These are phyloP conservation scores for Uncinocarpus reesii DNA, from an alignment of 2,329 filamentous ascomycete species.

Conservation along the genomic window DNA sequence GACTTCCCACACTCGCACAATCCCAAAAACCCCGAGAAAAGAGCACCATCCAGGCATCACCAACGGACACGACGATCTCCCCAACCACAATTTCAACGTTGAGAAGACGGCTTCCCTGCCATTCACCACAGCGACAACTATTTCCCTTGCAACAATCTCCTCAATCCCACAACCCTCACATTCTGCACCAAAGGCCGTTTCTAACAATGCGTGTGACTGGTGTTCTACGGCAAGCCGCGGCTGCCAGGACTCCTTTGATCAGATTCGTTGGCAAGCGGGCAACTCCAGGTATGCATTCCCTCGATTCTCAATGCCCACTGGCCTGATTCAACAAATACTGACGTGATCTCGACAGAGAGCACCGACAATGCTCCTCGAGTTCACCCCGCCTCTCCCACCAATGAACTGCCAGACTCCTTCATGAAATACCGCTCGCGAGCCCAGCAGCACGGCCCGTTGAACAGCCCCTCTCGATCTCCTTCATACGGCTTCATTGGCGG, in stretches of 20 bases:
- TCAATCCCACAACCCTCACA: conserved; percentile 8
- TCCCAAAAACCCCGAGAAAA: not conserved
- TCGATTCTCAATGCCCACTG: not conserved
- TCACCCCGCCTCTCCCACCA: conserved; percentile 49
- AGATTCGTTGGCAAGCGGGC: conserved; percentile 42
- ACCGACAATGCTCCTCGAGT: conserved; percentile 47
- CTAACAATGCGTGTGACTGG: conserved; percentile 35
- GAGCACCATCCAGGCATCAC: too few species aligned
- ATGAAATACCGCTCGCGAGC: conserved; percentile 53
- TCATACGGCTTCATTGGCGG: conserved; percentile 43
- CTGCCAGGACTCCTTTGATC: conserved; percentile 39
- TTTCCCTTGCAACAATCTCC: not conserved
- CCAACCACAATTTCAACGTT: conserved; percentile 6
- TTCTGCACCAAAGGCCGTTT: not conserved
- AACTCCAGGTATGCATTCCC: conserved; percentile 32
- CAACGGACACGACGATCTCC: not conserved
- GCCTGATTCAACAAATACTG: not conserved
- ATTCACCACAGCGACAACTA: not conserved
- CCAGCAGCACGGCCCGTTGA: conserved; percentile 54
- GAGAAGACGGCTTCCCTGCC: not conserved
- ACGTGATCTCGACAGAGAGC: conserved; percentile 25
- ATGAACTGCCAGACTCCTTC: conserved; percentile 51
- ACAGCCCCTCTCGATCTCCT: conserved; percentile 19
- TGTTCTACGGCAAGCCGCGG: conserved; percentile 30
- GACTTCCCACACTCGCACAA: not conserved